Evolutionary conservation across 2,329 filamentous ascomycete genomes (phyloP).

Genomic region (Cladosporium sp.): DNA sequence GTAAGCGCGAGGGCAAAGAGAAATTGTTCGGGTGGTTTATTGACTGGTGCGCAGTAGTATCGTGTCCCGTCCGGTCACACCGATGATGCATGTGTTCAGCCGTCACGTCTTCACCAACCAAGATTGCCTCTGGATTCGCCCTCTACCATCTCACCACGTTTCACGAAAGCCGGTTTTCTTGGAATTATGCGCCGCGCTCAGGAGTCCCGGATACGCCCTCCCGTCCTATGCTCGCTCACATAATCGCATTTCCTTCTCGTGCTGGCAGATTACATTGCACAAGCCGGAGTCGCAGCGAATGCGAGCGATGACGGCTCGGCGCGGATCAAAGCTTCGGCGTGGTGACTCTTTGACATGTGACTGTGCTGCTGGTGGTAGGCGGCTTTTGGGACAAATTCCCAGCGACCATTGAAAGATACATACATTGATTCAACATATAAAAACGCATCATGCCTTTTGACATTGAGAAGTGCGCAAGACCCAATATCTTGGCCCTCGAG

Average conservation of each 20-base stretch:
- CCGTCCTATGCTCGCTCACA: background rate
- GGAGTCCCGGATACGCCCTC: background rate
- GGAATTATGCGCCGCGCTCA: background rate
- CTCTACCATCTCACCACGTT: background rate
- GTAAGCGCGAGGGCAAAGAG: constrained; percentile 3
- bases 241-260: background rate
- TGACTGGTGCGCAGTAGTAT: background rate
- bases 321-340: background rate
- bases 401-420: constrained; percentile 1
- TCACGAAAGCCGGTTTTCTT: constrained; percentile 6
- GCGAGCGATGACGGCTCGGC: constrained; percentile 9
- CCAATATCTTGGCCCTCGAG: constrained; percentile 55
- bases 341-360: constrained; percentile 18
- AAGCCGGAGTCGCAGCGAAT: constrained; percentile 5
- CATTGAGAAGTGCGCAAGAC: constrained; percentile 51
- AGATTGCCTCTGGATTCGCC: background rate
- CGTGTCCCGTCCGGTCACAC: constrained; percentile 2
- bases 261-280: constrained; percentile 1
- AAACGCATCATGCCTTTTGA: constrained; percentile 44
- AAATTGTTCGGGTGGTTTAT: constrained; percentile 5
- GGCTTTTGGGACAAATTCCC: background rate
- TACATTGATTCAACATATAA: background rate
- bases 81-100: constrained; percentile 5
- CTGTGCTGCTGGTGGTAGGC: background rate
- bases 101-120: background rate